A percentile compares a stretch with the other conserved stretches of the same genome.
Evolutionary conservation across 2,329 filamentous ascomycete genomes (phyloP).

Genomic region (Trichoderma endophyticum): DNA sequence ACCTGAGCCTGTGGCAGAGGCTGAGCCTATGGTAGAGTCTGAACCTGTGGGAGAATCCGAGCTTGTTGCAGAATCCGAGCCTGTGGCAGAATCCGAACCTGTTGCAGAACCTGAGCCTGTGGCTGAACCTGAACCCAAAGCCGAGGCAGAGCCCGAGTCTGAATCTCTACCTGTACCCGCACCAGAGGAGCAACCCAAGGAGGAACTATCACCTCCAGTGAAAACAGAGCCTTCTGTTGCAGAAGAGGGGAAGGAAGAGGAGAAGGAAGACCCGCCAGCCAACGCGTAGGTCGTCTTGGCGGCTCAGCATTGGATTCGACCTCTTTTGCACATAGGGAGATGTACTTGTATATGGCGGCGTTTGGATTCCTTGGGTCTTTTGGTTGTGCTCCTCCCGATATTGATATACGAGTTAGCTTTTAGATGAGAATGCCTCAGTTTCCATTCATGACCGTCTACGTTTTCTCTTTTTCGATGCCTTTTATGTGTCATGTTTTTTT

Average conservation of each 20-base stretch:
- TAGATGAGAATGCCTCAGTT: background rate
- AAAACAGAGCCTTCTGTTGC: background rate
- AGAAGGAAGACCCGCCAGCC: slow-evolving; percentile 16
- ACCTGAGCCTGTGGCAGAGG: background rate
- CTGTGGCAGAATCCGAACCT: background rate
- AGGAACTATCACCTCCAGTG: background rate
- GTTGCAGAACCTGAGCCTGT: no score
- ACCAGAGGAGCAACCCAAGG: background rate
- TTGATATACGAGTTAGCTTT: background rate
- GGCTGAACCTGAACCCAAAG: background rate
- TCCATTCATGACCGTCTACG: background rate
- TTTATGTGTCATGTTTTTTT: background rate
- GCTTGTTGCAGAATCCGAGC: background rate
- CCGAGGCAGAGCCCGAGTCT: background rate
- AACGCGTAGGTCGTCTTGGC: slow-evolving; percentile 21
- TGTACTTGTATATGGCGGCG: background rate
- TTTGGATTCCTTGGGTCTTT: background rate
- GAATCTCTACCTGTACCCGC: background rate
- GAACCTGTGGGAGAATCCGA: background rate
- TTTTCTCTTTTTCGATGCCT: background rate
- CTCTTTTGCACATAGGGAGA: background rate
- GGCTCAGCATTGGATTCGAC: slow-evolving; percentile 2
- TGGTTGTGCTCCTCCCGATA: background rate
- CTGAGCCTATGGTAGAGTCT: background rate
- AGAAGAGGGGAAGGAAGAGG: slow-evolving; percentile 15